Conservation (phyloP, 345 rosid species). For the Eucalyptus marginata region DNA sequence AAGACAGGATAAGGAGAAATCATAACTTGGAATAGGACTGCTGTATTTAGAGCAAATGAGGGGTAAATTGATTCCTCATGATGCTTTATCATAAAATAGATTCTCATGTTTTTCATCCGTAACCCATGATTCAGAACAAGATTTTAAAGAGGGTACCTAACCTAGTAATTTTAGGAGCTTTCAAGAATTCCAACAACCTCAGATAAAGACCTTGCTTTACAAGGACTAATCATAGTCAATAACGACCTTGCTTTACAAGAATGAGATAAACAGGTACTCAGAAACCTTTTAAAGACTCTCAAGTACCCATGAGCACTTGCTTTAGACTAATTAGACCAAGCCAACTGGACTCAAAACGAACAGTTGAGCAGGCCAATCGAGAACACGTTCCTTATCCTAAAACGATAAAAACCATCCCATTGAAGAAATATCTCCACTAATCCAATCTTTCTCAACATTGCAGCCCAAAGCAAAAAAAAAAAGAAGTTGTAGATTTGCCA, state of each 20-base stretch:
- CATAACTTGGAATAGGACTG: not conserved
- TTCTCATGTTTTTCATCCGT: not conserved
- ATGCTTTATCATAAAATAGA: not conserved
- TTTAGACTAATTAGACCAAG: not conserved
- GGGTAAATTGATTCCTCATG: not conserved
- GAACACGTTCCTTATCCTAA: not conserved
- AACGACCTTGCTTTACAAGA: not conserved
- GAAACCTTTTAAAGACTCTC: not conserved
- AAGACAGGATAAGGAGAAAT: not conserved
- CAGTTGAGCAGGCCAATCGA: not conserved
- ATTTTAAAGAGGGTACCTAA: not conserved
- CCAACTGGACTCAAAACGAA: not conserved
- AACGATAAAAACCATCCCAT: not conserved
- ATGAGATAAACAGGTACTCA: not conserved
- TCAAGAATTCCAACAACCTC: not conserved
- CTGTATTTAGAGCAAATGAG: not conserved
- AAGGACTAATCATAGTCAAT: not conserved
- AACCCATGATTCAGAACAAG: not conserved
- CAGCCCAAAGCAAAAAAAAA: not conserved
- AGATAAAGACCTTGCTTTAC: not conserved
- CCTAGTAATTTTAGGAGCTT: not conserved
- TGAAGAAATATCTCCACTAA: not conserved
- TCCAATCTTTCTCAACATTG: not conserved
- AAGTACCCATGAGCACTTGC: not conserved
- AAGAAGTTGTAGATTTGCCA: not conserved